Conservation (phyloP, 2,329 filamentous ascomycete species). For the Sclerotinia trifoliorum region DNA sequence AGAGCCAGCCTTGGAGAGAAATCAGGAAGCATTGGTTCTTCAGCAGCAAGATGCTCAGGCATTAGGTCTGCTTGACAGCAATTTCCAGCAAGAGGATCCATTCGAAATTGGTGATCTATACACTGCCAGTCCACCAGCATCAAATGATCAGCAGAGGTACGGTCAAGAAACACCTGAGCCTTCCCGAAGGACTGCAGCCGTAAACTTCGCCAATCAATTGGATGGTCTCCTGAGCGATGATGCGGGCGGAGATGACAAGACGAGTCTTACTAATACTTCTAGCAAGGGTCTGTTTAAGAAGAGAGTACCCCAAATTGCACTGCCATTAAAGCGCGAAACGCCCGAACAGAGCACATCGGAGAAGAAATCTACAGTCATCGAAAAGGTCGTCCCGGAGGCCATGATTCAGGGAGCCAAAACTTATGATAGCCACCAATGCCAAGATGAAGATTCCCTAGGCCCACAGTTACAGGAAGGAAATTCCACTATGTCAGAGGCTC, state of each 20-base stretch:
- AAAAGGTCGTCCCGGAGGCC: not conserved
- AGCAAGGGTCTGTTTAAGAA: not conserved
- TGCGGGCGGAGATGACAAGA: not conserved
- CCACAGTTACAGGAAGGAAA: not conserved
- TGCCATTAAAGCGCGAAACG: not conserved
- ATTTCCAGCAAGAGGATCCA: not conserved
- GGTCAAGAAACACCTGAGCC: not conserved
- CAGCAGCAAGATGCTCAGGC: constrained; percentile 15
- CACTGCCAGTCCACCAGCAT: constrained; percentile 13
- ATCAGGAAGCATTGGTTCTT: constrained; percentile 7
- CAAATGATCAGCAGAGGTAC: not conserved
- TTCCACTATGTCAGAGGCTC: not conserved
- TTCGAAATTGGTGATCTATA: constrained; percentile 14
- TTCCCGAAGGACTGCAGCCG: not conserved
- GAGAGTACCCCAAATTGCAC: not conserved
- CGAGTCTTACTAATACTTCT: not conserved
- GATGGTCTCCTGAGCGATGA: constrained; percentile 11
- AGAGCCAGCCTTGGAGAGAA: not conserved
- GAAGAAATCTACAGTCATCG: not conserved
- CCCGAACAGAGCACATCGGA: not conserved
- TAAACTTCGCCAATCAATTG: constrained; percentile 9
- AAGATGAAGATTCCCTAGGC: not conserved
- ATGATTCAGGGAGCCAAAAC: not conserved
- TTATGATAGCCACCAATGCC: not conserved
- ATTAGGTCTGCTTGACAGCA: not conserved